Percentiles rank a stretch among this genome's conserved stretches.
These are phyloP conservation scores for Calonectria pauciramosa DNA, from an alignment of 2,329 filamentous ascomycete genomes.

Conservation along the genomic window DNA sequence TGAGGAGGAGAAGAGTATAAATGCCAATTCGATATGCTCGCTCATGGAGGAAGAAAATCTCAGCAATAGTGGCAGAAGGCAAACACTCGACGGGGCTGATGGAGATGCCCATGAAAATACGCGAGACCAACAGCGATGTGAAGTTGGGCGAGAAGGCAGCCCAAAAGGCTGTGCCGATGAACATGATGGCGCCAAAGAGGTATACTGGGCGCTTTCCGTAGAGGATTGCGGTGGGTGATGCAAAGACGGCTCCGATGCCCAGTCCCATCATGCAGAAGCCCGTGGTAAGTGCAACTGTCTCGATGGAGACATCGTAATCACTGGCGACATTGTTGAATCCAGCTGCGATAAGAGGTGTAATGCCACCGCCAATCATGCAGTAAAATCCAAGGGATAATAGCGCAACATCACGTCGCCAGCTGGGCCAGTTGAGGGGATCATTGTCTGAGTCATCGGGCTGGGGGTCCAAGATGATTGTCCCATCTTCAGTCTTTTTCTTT, in stretches of 20 bases:
- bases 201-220: conserved; percentile 95
- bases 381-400: conserved; percentile 89
- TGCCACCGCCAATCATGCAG: conserved; percentile 94
- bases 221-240: conserved; percentile 91
- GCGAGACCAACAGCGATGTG: conserved; percentile 81
- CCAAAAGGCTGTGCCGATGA: conserved; percentile 84
- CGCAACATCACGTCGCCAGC: conserved; percentile 83
- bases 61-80: conserved; percentile 92
- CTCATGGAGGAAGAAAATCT: conserved; percentile 98
- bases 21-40: conserved; percentile 93
- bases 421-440: conserved; percentile 93
- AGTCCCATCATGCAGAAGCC: conserved; percentile 96
- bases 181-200: conserved; percentile 80
- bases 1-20: conserved; percentile 89
- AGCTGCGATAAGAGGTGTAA: conserved; percentile 92
- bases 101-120: conserved; percentile 89
- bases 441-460: conserved; percentile 93
- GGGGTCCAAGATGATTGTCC: conserved; percentile 87
- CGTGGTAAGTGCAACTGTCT: conserved; percentile 86
- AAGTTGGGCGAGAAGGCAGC: conserved; percentile 88
- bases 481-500: conserved; percentile 85
- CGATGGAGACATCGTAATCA: conserved; percentile 74
- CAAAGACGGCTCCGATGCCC: conserved; percentile 85
- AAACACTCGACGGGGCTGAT: conserved; percentile 93
- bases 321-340: conserved; percentile 86